Evolutionary conservation across 805 yeast genomes (phyloP).

Genomic region (Sungouiella blattae): DNA sequence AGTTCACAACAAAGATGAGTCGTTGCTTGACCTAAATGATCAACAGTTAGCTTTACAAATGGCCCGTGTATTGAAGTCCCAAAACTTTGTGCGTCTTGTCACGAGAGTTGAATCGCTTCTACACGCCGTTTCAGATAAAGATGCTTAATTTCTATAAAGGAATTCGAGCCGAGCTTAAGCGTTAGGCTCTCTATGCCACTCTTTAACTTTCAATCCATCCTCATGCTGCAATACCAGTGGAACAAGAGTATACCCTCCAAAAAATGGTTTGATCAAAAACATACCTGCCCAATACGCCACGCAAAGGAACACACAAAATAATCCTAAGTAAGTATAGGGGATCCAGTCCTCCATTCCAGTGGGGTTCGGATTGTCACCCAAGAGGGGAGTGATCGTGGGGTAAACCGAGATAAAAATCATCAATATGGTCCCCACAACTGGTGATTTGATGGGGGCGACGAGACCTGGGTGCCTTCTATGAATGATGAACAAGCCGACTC

Average conservation of each 20-base stretch:
- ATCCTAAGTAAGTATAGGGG: slow-evolving; percentile 46
- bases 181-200: slow-evolving; percentile 45
- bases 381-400: slow-evolving; percentile 49
- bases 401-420: slow-evolving; percentile 46
- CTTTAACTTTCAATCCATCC: slow-evolving; percentile 58
- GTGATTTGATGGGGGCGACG: slow-evolving; percentile 50
- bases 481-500: slow-evolving; percentile 55
- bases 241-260: slow-evolving; percentile 44
- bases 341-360: slow-evolving; percentile 42
- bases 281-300: slow-evolving; percentile 52
- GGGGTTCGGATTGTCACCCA: slow-evolving; percentile 37
- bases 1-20: slow-evolving; percentile 5
- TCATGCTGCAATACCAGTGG: slow-evolving; percentile 38
- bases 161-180: not conserved
- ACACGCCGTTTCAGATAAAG: not conserved
- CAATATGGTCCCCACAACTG: slow-evolving; percentile 44
- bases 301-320: slow-evolving; percentile 41
- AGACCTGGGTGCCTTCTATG: slow-evolving; percentile 47
- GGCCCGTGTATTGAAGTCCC: slow-evolving; percentile 10
- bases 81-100: slow-evolving; percentile 9
- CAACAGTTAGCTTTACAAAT: slow-evolving; percentile 12
- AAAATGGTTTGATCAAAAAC: slow-evolving; percentile 47
- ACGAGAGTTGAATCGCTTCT: slow-evolving; percentile 13
- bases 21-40: slow-evolving; percentile 8
- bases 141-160: not conserved